phyloP scores from a whole-genome alignment of 78 protist genomes.

The Mantamonas sphyraenae region DNA sequence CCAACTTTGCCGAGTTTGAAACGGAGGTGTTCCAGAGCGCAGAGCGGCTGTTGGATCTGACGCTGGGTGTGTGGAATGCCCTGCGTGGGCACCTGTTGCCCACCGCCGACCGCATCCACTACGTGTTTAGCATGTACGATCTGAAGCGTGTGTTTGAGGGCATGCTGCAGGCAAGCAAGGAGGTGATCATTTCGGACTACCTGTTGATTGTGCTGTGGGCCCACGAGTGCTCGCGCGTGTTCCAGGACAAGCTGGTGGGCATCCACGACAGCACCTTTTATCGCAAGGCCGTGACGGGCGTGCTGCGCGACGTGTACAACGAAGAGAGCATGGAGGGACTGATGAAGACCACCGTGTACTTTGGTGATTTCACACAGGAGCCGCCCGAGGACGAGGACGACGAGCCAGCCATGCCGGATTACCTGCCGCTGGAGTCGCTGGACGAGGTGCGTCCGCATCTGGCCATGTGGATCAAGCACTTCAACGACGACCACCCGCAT shows the following conservation, averaged over 20 bases:
- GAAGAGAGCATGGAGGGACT: too few relatives aligned
- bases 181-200: background rate
- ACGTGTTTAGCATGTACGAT: conserved; percentile 84
- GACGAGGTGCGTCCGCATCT: too few relatives aligned
- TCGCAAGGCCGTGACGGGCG: too few relatives aligned
- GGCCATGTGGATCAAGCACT: too few relatives aligned
- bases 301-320: too few relatives aligned
- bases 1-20: conserved; percentile 28
- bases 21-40: conserved; percentile 4
- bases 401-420: too few relatives aligned
- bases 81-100: conserved; percentile 62
- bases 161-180: conserved; percentile 11
- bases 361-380: too few relatives aligned
- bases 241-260: conserved; percentile 61
- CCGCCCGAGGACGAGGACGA: too few relatives aligned
- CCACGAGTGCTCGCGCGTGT: conserved; percentile 79
- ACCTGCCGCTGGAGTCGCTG: too few relatives aligned
- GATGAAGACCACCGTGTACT: too few relatives aligned
- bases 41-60: conserved; percentile 25
- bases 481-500: too few relatives aligned
- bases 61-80: conserved; percentile 48
- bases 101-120: conserved; percentile 80
- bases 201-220: conserved; percentile 51
- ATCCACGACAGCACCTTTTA: too few relatives aligned
- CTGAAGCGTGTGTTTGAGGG: conserved; percentile 65